Conservation (phyloP, 2,329 filamentous ascomycete species). For the Anisogramma anomala region DNA sequence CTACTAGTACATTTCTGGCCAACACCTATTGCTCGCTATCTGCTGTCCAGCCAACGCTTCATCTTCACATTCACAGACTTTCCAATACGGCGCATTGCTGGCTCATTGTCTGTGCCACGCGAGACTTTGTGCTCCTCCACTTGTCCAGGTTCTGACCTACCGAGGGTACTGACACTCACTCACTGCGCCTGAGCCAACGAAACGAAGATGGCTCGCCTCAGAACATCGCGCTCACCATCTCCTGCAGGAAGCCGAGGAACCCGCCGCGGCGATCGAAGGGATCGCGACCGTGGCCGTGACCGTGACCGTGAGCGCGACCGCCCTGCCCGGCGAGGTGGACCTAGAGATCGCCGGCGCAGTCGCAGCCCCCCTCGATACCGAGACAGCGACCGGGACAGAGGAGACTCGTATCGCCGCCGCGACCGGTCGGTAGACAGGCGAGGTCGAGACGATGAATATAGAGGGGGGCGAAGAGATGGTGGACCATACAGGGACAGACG, state of each 20-base stretch:
- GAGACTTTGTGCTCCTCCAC: constrained; percentile 9
- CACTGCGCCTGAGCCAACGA: constrained; percentile 24
- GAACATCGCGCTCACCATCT: constrained; percentile 78
- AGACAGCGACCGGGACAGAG: constrained; percentile 38
- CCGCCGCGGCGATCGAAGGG: constrained; percentile 42
- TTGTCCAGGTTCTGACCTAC: constrained; percentile 10
- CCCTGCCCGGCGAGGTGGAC: constrained; percentile 34
- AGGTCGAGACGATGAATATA: constrained; percentile 44
- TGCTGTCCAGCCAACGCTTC: not conserved
- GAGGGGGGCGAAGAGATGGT: constrained; percentile 46
- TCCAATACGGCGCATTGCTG: not conserved
- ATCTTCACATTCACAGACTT: not conserved
- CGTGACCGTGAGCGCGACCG: not conserved
- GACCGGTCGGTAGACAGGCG: constrained; percentile 56
- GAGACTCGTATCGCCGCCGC: constrained; percentile 49
- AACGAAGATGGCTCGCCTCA: constrained; percentile 47
- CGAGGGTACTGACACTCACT: constrained; percentile 23
- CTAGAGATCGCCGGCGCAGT: constrained; percentile 43
- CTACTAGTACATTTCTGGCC: too few species aligned
- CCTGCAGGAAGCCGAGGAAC: constrained; percentile 63
- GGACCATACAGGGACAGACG: constrained; percentile 45
- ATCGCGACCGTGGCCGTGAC: constrained; percentile 23
- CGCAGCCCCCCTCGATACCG: constrained; percentile 51
- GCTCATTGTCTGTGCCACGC: not conserved
- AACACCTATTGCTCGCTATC: not conserved